A percentile compares a stretch with the other conserved stretches of the same genome.
Evolutionary conservation across 2,329 filamentous ascomycete genomes (phyloP).

Genomic region (Pestalotiopsis fici): DNA sequence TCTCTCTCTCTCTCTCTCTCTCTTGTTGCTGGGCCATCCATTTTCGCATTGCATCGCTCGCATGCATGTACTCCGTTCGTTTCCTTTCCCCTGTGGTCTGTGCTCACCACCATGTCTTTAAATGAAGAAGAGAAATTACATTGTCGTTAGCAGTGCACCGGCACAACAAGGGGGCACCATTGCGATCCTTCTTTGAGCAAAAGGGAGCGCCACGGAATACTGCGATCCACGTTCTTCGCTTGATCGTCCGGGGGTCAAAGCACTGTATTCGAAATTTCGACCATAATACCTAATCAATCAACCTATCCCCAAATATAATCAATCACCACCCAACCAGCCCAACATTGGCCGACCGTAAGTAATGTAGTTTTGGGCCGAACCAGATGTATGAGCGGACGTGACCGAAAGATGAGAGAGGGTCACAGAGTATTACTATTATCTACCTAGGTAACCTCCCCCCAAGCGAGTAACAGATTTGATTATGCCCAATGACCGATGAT

Average conservation of each 20-base stretch:
- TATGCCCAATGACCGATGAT: background rate
- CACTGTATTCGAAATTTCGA: slow-evolving; percentile 3
- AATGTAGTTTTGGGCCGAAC: background rate
- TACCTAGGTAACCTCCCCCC: background rate
- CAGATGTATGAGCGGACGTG: background rate
- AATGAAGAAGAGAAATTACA: slow-evolving; percentile 33
- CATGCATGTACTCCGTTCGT: background rate
- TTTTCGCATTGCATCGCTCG: background rate
- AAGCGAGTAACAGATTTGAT: background rate
- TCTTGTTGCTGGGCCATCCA: slow-evolving; percentile 5
- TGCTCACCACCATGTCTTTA: slow-evolving; percentile 22
- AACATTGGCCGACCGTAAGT: background rate
- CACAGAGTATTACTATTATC: background rate
- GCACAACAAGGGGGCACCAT: slow-evolving; percentile 14
- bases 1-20: too few species aligned
- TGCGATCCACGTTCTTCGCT: background rate
- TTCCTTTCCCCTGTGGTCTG: slow-evolving; percentile 21
- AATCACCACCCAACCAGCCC: background rate
- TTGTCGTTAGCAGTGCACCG: slow-evolving; percentile 27
- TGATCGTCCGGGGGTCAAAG: background rate
- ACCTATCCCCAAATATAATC: background rate
- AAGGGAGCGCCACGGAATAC: slow-evolving; percentile 7
- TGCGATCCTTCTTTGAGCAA: slow-evolving; percentile 5
- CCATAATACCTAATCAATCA: background rate
- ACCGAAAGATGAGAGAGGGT: background rate